These are phyloP conservation scores for Fomitopsis palustris DNA, from an alignment of 1,284 basidiomycete species.

Conservation along the genomic window DNA sequence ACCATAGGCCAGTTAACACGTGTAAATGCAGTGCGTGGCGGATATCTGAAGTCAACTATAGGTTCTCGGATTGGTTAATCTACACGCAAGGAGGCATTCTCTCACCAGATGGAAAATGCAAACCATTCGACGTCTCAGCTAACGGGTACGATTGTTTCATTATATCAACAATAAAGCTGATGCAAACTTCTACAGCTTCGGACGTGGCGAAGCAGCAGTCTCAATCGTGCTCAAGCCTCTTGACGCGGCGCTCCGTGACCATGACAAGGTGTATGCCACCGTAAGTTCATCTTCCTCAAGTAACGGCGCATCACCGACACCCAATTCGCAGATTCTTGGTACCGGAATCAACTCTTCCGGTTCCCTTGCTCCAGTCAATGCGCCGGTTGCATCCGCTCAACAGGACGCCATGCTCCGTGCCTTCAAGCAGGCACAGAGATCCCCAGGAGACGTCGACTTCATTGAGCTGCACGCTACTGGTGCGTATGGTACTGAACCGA, in stretches of 20 bases:
- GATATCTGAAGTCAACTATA: neutral
- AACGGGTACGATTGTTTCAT: slow-evolving; percentile 32
- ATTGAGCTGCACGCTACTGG: slow-evolving; percentile 49
- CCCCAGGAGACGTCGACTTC: slow-evolving; percentile 41
- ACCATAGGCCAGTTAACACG: slow-evolving; percentile 12
- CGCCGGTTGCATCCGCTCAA: slow-evolving; percentile 37
- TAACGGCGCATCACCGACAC: neutral
- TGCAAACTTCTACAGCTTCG: slow-evolving; percentile 14
- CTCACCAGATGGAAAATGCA: slow-evolving; percentile 42
- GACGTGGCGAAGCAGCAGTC: slow-evolving; percentile 22
- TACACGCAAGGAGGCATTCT: slow-evolving; percentile 37
- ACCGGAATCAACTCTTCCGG: slow-evolving; percentile 38
- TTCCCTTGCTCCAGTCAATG: slow-evolving; percentile 30
- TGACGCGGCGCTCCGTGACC: slow-evolving; percentile 22
- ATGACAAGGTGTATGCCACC: slow-evolving; percentile 25
- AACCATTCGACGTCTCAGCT: slow-evolving; percentile 46
- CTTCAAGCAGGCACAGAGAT: slow-evolving; percentile 24
- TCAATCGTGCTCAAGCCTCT: slow-evolving; percentile 25
- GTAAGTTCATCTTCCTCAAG: slow-evolving; percentile 8
- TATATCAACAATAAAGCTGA: neutral
- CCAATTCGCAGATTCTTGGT: slow-evolving; percentile 33
- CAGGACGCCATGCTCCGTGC: slow-evolving; percentile 32
- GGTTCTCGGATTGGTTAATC: slow-evolving; percentile 18
- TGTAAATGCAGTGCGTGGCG: neutral
- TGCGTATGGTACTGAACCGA: slow-evolving; percentile 2